These are phyloP conservation scores for Chrysanthemum makinoi DNA, from an alignment of 129 eudicot genomes.

Conservation along the genomic window DNA sequence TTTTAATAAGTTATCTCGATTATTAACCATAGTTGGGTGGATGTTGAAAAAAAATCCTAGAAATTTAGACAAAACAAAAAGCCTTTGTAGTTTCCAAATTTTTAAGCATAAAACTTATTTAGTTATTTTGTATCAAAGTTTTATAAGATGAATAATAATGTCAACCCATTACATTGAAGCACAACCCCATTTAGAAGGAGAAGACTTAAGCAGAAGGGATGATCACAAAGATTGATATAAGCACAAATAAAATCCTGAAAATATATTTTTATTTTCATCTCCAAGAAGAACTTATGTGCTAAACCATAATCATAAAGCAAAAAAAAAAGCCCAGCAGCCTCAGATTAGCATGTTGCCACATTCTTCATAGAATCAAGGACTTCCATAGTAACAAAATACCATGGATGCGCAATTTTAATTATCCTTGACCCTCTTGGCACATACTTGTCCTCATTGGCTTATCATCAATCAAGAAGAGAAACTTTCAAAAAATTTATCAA, in stretches of 20 bases:
- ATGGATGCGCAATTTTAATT: constrained; percentile 34
- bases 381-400: constrained; percentile 13
- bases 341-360: constrained; percentile 49
- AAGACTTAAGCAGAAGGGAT: constrained; percentile 36
- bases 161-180: constrained; percentile 34
- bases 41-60: too few relatives aligned
- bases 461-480: neutral
- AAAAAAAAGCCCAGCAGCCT: constrained; percentile 3
- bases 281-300: constrained; percentile 41
- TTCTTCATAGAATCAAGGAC: constrained; percentile 39
- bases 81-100: too few relatives aligned
- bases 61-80: too few relatives aligned
- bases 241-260: constrained; percentile 38
- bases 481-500: too few relatives aligned
- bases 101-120: too few relatives aligned
- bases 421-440: constrained; percentile 38
- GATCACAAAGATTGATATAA: constrained; percentile 30
- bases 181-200: constrained; percentile 19
- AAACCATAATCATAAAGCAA: neutral
- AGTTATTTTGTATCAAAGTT: too few relatives aligned
- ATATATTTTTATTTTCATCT: neutral
- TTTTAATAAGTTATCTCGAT: too few relatives aligned
- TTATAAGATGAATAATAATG: constrained; percentile 6
- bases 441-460: constrained; percentile 30
- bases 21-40: too few relatives aligned